phyloP scores from a whole-genome alignment of 306 rosid species.

The Purshia tridentata region DNA sequence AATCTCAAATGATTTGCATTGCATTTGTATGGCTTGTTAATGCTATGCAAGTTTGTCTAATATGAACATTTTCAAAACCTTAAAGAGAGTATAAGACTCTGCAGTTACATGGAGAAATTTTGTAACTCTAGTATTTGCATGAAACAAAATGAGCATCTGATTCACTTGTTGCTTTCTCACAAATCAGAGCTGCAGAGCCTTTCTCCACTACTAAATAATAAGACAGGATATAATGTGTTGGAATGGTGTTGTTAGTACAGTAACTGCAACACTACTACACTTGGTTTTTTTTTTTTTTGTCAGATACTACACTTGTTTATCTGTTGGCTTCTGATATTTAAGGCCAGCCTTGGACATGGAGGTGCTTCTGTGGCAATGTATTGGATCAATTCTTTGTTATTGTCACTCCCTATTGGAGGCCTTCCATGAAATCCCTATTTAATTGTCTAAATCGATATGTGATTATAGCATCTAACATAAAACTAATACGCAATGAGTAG shows the following conservation, averaged over 20 bases:
- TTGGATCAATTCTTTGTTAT: slow-evolving; percentile 37
- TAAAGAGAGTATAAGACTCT: not conserved
- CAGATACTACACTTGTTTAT: not conserved
- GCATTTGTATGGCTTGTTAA: not conserved
- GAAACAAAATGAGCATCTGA: too few relatives aligned
- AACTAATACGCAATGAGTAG: too few relatives aligned
- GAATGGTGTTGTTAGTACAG: slow-evolving; percentile 13
- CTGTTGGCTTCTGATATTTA: slow-evolving; percentile 38
- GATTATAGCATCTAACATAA: too few relatives aligned
- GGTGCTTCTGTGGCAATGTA: slow-evolving; percentile 45
- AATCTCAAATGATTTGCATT: not conserved
- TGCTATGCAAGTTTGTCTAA: not conserved
- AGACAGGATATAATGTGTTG: too few relatives aligned
- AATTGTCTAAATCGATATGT: slow-evolving; percentile 22
- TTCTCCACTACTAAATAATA: too few relatives aligned
- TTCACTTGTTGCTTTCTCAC: too few relatives aligned
- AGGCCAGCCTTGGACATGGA: slow-evolving; percentile 37
- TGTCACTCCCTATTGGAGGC: slow-evolving; percentile 31
- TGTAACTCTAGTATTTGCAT: too few relatives aligned
- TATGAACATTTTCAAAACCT: not conserved
- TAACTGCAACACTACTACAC: slow-evolving; percentile 25
- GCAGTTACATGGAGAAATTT: not conserved
- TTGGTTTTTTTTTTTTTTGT: too few relatives aligned
- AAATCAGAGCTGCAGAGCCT: too few relatives aligned
- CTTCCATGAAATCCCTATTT: slow-evolving; percentile 25